A percentile compares a stretch with the other conserved stretches of the same genome.
Evolutionary conservation across 73 alveolate species (phyloP).

Genomic region (Diophrys appendiculata): DNA sequence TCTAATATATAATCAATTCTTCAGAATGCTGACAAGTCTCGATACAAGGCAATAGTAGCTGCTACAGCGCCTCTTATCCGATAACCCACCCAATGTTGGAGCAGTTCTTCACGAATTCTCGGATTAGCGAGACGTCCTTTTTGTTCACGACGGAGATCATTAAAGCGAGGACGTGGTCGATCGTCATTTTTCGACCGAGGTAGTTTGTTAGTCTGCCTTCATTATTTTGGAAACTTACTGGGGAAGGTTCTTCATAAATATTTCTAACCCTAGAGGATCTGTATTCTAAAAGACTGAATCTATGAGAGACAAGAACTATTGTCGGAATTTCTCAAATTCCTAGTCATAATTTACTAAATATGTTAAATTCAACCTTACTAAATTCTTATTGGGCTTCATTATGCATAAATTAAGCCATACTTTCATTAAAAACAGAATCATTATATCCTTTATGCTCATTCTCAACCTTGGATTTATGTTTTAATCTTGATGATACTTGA

Average conservation of each 20-base stretch:
- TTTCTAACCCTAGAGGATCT: too few species aligned
- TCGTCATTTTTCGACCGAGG: constrained; percentile 55
- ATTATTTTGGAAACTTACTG: too few species aligned
- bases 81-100: constrained; percentile 33
- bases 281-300: too few species aligned
- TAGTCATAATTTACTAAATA: too few species aligned
- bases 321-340: too few species aligned
- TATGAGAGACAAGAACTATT: too few species aligned
- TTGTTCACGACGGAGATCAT: constrained; percentile 34
- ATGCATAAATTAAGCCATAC: too few species aligned
- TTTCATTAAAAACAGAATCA: too few species aligned
- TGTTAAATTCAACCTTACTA: too few species aligned
- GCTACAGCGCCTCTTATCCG: constrained; percentile 34
- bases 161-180: constrained; percentile 40
- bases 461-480: neutral
- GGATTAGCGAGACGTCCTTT: constrained; percentile 33
- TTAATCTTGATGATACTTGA: constrained; percentile 26
- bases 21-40: constrained; percentile 37
- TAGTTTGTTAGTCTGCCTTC: too few species aligned
- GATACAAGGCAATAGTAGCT: constrained; percentile 30
- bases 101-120: constrained; percentile 32
- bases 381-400: too few species aligned
- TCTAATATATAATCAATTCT: constrained; percentile 40
- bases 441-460: neutral
- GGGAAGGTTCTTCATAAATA: too few species aligned